Evolutionary conservation across 2,329 filamentous ascomycete species (phyloP).

Genomic region (Sporothrix luriei): DNA sequence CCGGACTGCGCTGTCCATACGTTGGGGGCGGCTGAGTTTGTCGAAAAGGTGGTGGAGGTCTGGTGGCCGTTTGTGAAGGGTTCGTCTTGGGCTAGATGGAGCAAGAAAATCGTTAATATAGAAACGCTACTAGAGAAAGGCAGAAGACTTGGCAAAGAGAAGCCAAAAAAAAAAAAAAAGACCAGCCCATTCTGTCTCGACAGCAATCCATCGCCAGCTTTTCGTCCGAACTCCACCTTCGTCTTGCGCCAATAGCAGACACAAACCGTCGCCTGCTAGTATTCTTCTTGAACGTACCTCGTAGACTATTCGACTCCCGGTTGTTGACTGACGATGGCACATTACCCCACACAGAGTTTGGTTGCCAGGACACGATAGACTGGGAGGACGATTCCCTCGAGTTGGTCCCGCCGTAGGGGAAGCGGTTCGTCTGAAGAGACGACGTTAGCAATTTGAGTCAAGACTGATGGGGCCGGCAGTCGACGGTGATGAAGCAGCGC

Average conservation of each 20-base stretch:
- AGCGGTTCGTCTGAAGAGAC: slow-evolving; percentile 23
- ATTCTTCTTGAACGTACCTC: slow-evolving; percentile 49
- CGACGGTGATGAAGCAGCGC: neutral
- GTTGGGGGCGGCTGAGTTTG: slow-evolving; percentile 17
- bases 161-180: neutral
- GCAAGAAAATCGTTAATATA: slow-evolving; percentile 5
- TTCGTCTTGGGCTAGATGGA: slow-evolving; percentile 40
- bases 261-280: neutral
- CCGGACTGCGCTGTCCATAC: slow-evolving; percentile 46
- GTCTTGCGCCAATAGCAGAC: neutral
- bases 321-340: slow-evolving; percentile 42
- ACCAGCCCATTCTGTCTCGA: no score
- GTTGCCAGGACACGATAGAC: slow-evolving; percentile 49
- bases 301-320: slow-evolving; percentile 50
- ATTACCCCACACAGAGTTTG: slow-evolving; percentile 56
- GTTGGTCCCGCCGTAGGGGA: slow-evolving; percentile 33
- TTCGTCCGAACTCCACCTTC: neutral
- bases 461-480: no score
- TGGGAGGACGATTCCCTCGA: slow-evolving; percentile 43
- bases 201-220: neutral
- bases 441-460: slow-evolving; percentile 15
- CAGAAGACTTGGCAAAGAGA: neutral
- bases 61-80: slow-evolving; percentile 39
- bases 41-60: slow-evolving; percentile 9
- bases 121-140: neutral